Evolutionary conservation across 352 stramenopile species (phyloP).

Genomic region (Achlya hypogyna): DNA sequence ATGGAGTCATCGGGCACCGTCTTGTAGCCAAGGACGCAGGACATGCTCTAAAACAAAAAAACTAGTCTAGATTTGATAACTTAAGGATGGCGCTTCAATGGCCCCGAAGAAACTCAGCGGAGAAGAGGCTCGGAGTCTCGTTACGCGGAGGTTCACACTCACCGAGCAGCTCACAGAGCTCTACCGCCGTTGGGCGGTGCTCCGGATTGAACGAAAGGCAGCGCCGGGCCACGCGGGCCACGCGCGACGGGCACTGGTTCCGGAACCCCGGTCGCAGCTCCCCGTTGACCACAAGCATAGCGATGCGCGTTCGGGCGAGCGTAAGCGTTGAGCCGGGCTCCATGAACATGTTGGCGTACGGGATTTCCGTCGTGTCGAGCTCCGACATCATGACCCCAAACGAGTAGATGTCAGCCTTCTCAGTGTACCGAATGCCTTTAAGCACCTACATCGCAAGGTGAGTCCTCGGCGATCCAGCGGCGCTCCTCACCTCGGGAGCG

Average conservation of each 20-base stretch:
- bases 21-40: too few relatives aligned
- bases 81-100: background rate
- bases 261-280: slow-evolving; percentile 22
- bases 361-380: slow-evolving; percentile 22
- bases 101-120: background rate
- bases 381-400: slow-evolving; percentile 28
- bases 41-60: background rate
- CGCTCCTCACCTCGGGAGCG: slow-evolving; percentile 13
- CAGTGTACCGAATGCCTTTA: slow-evolving; percentile 28
- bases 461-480: too few relatives aligned
- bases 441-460: too few relatives aligned
- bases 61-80: background rate
- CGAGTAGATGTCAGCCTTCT: slow-evolving; percentile 32
- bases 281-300: slow-evolving; percentile 25
- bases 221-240: slow-evolving; percentile 18
- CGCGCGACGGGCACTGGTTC: slow-evolving; percentile 24
- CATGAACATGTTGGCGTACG: slow-evolving; percentile 6
- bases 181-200: background rate
- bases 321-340: background rate
- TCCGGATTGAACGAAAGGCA: slow-evolving; percentile 25
- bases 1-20: too few relatives aligned
- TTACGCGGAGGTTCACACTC: background rate
- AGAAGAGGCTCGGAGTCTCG: background rate
- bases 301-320: slow-evolving; percentile 2
- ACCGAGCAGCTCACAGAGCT: background rate